Evolutionary conservation across 768 basidiomycete genomes (phyloP).

Genomic region (Coprinopsis marcescibilis): DNA sequence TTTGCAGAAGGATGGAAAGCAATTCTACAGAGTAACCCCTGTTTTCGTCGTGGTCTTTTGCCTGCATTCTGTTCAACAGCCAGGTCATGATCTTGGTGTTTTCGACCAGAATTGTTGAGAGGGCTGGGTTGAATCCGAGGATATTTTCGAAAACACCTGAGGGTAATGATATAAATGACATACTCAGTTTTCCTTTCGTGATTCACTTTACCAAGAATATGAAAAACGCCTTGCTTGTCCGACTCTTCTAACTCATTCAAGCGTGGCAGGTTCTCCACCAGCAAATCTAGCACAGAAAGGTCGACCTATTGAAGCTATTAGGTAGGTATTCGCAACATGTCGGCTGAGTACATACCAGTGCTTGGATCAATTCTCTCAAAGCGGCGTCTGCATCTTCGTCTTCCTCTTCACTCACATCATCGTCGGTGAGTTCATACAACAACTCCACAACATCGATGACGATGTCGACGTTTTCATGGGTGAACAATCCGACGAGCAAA

Average conservation of each 20-base stretch:
- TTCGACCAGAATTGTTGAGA: conserved; percentile 63
- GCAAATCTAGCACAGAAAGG: conserved; percentile 77
- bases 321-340: neutral
- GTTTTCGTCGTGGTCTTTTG: conserved; percentile 80
- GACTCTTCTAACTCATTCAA: conserved; percentile 90
- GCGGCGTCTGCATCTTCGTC: conserved; percentile 65
- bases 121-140: conserved; percentile 74
- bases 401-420: conserved; percentile 78
- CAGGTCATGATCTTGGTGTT: conserved; percentile 75
- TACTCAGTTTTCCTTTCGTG: neutral
- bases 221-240: conserved; percentile 89
- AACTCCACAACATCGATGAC: conserved; percentile 93
- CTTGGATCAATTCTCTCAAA: conserved; percentile 68
- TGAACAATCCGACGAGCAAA: conserved; percentile 77
- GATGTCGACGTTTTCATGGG: conserved; percentile 96
- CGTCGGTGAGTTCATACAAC: conserved; percentile 91
- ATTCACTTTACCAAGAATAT: conserved; percentile 63
- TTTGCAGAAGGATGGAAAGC: conserved; percentile 84
- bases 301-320: conserved; percentile 54
- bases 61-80: conserved; percentile 71
- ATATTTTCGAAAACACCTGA: conserved; percentile 91
- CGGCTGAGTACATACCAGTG: conserved; percentile 50
- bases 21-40: conserved; percentile 91
- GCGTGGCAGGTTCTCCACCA: conserved; percentile 83
- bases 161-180: too few relatives aligned